Percentiles rank a stretch among this genome's conserved stretches.
These are phyloP conservation scores for Oryza meyeriana DNA, from an alignment of 176 grass and related monocot genomes.

Conservation along the genomic window DNA sequence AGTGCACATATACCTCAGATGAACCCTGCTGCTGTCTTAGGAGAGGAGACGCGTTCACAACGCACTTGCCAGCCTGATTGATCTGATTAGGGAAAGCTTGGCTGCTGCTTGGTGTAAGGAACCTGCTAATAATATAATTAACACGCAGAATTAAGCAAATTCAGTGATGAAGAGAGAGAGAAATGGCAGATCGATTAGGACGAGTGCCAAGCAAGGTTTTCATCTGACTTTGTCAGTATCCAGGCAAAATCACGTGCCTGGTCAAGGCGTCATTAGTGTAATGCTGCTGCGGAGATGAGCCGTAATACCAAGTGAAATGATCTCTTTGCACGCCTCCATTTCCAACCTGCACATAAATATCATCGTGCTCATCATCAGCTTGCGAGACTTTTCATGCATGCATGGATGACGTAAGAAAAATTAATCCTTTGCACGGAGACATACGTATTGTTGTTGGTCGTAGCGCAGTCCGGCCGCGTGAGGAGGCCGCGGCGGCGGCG, in stretches of 20 bases:
- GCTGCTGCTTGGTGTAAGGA: neutral
- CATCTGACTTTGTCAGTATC: neutral
- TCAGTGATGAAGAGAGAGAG: neutral
- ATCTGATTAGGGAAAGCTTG: neutral
- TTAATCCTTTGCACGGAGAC: neutral
- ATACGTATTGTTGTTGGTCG: neutral
- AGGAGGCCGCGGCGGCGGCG: neutral
- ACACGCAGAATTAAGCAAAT: neutral
- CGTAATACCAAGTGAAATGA: neutral
- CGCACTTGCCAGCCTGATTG: neutral
- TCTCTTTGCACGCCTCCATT: slow-evolving; percentile 18
- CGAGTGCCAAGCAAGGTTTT: neutral
- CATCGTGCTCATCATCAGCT: neutral
- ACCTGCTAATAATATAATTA: slow-evolving; percentile 4
- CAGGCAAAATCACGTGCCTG: slow-evolving; percentile 16
- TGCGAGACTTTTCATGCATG: neutral
- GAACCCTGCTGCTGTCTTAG: neutral
- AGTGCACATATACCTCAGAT: neutral
- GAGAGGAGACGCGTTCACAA: neutral
- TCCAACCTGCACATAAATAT: slow-evolving; percentile 13
- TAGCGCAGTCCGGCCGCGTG: neutral
- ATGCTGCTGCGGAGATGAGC: slow-evolving; percentile 1
- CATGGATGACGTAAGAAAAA: neutral
- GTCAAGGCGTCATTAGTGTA: neutral
- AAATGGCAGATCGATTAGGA: neutral